Evolutionary conservation across 2,329 filamentous ascomycete species (phyloP), one percentile per base, ranked within the genome.

Genomic region (Cercospora berteroae): DNA sequence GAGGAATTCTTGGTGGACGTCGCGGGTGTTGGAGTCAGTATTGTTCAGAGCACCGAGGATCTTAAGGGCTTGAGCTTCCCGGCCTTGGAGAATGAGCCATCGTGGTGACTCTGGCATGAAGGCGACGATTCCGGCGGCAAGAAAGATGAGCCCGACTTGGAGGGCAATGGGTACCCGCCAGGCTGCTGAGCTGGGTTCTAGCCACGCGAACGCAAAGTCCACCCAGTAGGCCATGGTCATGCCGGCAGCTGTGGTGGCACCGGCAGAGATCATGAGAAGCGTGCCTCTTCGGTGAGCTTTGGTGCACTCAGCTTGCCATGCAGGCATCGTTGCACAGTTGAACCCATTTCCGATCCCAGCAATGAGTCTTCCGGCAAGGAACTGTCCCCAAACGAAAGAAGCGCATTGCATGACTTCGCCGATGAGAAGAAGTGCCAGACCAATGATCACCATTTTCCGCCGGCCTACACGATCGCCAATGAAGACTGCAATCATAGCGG

Each of bases 341-440:
- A 82, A 81, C 2, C 81, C 81, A 60, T 78, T 78, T 13, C 81
- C 81, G 39, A 81, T 77, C 0, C 81, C 78, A 80, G 87, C 77
- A 79, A 85, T 83, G 69, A 83, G 81, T 63, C 84, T 78, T 6
- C 82, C 82, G 16, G 81, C 80, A 12, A 85, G 79, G 23, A 83
- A 81, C 60, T 80, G 79, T 27, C 76, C 79, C 18, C 83, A 80
- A 65, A 78, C 74, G 70, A 82, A 84, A 1, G 83, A 80, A 10
- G 82, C 75, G n/a, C 85, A 78, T 73, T 90, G 88, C 33, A 90
- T 83, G 16, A 85, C 79, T 44, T 87, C 86, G 20, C 87, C 87
- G 36, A 88, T 63, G 23, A 87, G 79, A 82, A 88, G 86, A 68
- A 89, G 82, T 8, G 79, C 68, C 5, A 85, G 84, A 12, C 88